A percentile compares a stretch with the other conserved stretches of the same genome.
Evolutionary conservation across 2,329 filamentous ascomycete species (phyloP).

Genomic region (Thyridium curvatum): DNA sequence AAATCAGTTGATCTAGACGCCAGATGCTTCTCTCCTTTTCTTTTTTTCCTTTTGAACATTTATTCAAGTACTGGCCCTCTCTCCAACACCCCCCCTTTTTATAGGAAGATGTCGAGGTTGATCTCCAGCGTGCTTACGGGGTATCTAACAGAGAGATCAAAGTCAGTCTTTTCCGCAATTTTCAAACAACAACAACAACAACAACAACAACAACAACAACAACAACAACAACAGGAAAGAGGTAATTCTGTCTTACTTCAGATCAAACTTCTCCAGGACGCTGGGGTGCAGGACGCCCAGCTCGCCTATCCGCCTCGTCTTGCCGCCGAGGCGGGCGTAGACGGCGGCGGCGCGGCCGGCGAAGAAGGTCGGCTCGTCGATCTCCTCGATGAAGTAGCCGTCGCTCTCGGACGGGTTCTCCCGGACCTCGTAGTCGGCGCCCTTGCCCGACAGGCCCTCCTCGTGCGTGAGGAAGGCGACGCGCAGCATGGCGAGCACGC

Average conservation of each 20-base stretch:
- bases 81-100: too few relatives aligned
- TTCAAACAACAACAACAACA: too few relatives aligned
- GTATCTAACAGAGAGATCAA: too few relatives aligned
- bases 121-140: conserved; percentile 92
- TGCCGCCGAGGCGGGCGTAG: conserved; percentile 66
- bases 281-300: conserved; percentile 93
- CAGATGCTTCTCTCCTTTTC: too few relatives aligned
- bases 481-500: conserved; percentile 86
- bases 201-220: conserved; percentile 6
- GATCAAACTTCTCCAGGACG: conserved; percentile 88
- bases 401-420: conserved; percentile 53
- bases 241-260: conserved; percentile 60
- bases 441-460: conserved; percentile 53
- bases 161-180: too few relatives aligned
- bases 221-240: neutral
- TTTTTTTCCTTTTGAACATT: too few relatives aligned
- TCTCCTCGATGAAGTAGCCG: conserved; percentile 91
- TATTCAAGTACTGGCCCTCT: too few relatives aligned
- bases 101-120: conserved; percentile 91
- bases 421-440: conserved; percentile 44
- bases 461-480: conserved; percentile 73
- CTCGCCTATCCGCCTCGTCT: conserved; percentile 72
- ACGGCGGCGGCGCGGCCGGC: conserved; percentile 82
- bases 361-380: conserved; percentile 89
- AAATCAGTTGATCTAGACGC: too few relatives aligned